Conservation (phyloP, 495 filamentous ascomycete species). For the Tetracladium marchalianum region DNA sequence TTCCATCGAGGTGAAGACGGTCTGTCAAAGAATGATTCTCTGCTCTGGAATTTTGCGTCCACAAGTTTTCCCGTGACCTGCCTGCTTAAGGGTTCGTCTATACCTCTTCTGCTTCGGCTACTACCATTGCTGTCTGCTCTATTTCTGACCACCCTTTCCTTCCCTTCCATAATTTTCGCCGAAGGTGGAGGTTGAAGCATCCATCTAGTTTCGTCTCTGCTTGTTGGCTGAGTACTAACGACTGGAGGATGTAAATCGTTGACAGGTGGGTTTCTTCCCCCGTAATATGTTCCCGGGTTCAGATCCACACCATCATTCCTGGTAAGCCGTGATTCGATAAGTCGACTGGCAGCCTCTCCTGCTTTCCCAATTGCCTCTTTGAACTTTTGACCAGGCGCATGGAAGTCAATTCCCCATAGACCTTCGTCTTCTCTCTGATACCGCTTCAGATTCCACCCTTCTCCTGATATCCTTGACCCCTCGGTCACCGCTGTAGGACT, state of each 20-base stretch:
- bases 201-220: constrained; percentile 65
- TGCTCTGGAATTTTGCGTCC: constrained; percentile 22
- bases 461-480: constrained; percentile 20
- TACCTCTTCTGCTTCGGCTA: constrained; percentile 17
- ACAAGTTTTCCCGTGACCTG: constrained; percentile 27
- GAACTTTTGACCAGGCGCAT: constrained; percentile 15
- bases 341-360: constrained; percentile 29
- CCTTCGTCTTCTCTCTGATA: constrained; percentile 82
- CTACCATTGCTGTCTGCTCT: constrained; percentile 36
- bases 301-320: constrained; percentile 36
- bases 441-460: constrained; percentile 60
- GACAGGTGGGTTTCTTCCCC: constrained; percentile 64
- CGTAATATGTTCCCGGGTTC: constrained; percentile 39
- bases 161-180: constrained; percentile 80
- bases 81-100: constrained; percentile 23
- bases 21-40: constrained; percentile 8
- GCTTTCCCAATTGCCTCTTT: constrained; percentile 38
- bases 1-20: not conserved
- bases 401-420: constrained; percentile 51
- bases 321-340: constrained; percentile 40
- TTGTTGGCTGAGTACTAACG: constrained; percentile 60
- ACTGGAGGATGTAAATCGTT: constrained; percentile 83
- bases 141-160: constrained; percentile 47
- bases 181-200: constrained; percentile 84
- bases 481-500: constrained; percentile 24